These are phyloP conservation scores for Phyllosticta ampelicida DNA, from an alignment of 2,329 filamentous ascomycete species.

Conservation along the genomic window DNA sequence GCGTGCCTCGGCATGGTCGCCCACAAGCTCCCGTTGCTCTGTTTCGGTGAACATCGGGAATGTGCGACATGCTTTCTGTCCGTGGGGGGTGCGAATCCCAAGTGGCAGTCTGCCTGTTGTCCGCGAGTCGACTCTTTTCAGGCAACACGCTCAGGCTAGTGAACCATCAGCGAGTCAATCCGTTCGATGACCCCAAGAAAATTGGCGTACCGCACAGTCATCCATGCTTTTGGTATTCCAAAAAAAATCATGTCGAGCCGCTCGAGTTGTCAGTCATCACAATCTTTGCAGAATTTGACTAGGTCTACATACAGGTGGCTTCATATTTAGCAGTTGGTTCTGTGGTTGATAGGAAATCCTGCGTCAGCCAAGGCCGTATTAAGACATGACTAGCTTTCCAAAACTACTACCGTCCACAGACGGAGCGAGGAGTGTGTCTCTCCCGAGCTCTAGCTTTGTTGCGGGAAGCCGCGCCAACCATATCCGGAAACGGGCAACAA, in stretches of 20 bases:
- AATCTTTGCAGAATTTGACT: background rate
- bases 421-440: background rate
- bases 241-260: background rate
- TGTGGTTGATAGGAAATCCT: background rate
- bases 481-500: background rate
- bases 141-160: background rate
- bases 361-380: background rate
- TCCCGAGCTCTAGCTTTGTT: background rate
- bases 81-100: background rate
- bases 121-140: background rate
- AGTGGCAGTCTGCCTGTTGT: background rate
- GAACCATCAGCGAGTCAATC: background rate
- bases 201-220: background rate
- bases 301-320: background rate
- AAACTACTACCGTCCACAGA: background rate
- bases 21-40: background rate
- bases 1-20: background rate
- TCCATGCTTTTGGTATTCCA: background rate
- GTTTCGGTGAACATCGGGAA: background rate
- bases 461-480: background rate
- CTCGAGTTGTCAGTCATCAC: background rate
- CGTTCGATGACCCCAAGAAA: background rate
- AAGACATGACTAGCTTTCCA: background rate
- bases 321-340: background rate
- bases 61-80: background rate